Evolutionary conservation across 1,139 yeast species (phyloP).

Genomic region (Blastobotrys arbuscula): DNA sequence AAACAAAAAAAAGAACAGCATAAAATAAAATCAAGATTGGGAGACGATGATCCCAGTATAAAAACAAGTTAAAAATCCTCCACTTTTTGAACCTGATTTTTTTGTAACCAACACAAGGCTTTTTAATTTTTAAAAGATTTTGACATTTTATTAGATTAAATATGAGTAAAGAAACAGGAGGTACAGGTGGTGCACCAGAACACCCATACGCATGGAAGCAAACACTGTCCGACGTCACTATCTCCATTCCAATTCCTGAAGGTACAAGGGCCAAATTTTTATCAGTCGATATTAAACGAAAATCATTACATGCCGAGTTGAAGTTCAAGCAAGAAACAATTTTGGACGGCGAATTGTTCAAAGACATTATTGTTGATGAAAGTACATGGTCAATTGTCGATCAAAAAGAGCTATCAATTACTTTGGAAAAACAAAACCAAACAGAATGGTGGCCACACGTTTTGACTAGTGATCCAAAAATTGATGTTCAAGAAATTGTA

Average conservation of each 20-base stretch:
- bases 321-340: conserved; percentile 23
- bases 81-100: too few species aligned
- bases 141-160: neutral
- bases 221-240: conserved; percentile 40
- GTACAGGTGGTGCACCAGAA: conserved; percentile 8
- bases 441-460: conserved; percentile 46
- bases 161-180: conserved; percentile 4
- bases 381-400: conserved; percentile 43
- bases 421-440: conserved; percentile 37
- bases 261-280: conserved; percentile 37
- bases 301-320: conserved; percentile 26
- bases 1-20: too few species aligned
- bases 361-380: conserved; percentile 33
- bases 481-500: conserved; percentile 38
- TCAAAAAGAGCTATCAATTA: conserved; percentile 34
- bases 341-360: conserved; percentile 35
- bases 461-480: conserved; percentile 39
- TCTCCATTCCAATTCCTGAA: conserved; percentile 31
- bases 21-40: too few species aligned
- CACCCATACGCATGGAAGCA: conserved; percentile 37
- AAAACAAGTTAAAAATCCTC: too few species aligned
- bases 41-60: too few species aligned
- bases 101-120: too few species aligned
- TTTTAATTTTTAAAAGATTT: too few species aligned
- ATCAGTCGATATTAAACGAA: conserved; percentile 27